phyloP scores from a whole-genome alignment of 371 early-diverging fungal genomes.

The Zychaea mexicana region DNA sequence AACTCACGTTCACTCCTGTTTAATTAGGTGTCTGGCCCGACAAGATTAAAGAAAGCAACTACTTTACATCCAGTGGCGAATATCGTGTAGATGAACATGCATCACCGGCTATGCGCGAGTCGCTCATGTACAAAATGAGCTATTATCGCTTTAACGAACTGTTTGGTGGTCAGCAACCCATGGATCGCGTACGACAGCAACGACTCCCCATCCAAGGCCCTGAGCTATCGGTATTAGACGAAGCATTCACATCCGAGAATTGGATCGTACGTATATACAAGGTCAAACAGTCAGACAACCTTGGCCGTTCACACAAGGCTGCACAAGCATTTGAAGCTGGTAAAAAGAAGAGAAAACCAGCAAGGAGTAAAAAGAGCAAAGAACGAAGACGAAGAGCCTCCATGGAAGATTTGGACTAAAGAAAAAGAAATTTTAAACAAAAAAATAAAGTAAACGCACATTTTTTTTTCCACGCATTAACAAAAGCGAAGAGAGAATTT shows the following conservation, averaged over 20 bases:
- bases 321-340: conserved; percentile 69
- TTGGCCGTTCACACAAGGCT: conserved; percentile 80
- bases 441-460: background rate
- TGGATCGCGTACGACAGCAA: conserved; percentile 90
- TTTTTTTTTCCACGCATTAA: too few species aligned
- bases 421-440: conserved; percentile 15
- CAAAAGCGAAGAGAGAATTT: too few species aligned
- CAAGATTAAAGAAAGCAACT: conserved; percentile 84
- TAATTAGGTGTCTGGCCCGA: conserved; percentile 87
- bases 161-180: conserved; percentile 73
- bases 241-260: conserved; percentile 89
- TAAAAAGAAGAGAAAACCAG: conserved; percentile 44
- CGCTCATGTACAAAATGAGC: conserved; percentile 95
- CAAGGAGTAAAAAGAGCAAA: conserved; percentile 41
- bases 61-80: conserved; percentile 89
- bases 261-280: conserved; percentile 98
- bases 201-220: conserved; percentile 78
- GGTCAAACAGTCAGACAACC: conserved; percentile 90
- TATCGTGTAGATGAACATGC: conserved; percentile 94
- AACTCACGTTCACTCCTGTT: too few species aligned
- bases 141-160: conserved; percentile 94
- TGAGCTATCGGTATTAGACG: conserved; percentile 85
- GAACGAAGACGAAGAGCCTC: conserved; percentile 47
- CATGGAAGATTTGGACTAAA: conserved; percentile 17
- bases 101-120: conserved; percentile 86